Percentiles rank a stretch among this genome's conserved stretches.
These are phyloP conservation scores for Xanthoconium stramineum DNA, from an alignment of 768 basidiomycete genomes.

Conservation along the genomic window DNA sequence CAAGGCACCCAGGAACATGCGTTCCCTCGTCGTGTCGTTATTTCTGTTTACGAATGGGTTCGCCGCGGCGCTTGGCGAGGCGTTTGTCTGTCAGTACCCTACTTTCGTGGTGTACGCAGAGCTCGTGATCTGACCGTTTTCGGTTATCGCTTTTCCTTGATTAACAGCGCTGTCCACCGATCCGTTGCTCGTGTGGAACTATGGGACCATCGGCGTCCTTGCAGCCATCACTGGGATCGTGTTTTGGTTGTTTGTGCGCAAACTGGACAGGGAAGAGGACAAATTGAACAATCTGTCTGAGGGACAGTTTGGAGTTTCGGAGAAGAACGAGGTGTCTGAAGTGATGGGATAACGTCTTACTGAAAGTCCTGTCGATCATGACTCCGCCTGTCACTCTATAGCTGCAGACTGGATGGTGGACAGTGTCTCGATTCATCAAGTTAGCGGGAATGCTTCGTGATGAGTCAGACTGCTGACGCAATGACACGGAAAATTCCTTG, in stretches of 20 bases:
- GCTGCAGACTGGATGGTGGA: no score
- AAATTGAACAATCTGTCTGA: constrained; percentile 50
- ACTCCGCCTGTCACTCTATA: no score
- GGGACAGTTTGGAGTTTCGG: constrained; percentile 32
- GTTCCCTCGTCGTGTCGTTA: constrained; percentile 75
- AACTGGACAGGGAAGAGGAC: constrained; percentile 63
- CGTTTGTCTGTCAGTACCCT: constrained; percentile 58
- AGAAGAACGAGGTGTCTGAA: neutral
- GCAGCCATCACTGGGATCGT: constrained; percentile 48
- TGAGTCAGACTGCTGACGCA: no score
- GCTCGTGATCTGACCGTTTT: neutral
- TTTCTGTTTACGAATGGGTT: constrained; percentile 61
- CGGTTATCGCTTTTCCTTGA: neutral
- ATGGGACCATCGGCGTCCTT: constrained; percentile 55
- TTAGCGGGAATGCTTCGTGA: no score
- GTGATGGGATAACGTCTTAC: no score
- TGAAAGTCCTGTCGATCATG: no score
- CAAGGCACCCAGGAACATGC: constrained; percentile 89
- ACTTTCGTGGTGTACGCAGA: neutral
- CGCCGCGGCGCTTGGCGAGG: constrained; percentile 62
- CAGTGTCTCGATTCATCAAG: no score
- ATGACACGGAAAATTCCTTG: no score
- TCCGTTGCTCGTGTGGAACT: constrained; percentile 76
- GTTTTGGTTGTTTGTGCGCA: constrained; percentile 52
- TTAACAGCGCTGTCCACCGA: constrained; percentile 59